Evolutionary conservation across 495 filamentous ascomycete species (phyloP).

Genomic region (Penicillium fimorum): DNA sequence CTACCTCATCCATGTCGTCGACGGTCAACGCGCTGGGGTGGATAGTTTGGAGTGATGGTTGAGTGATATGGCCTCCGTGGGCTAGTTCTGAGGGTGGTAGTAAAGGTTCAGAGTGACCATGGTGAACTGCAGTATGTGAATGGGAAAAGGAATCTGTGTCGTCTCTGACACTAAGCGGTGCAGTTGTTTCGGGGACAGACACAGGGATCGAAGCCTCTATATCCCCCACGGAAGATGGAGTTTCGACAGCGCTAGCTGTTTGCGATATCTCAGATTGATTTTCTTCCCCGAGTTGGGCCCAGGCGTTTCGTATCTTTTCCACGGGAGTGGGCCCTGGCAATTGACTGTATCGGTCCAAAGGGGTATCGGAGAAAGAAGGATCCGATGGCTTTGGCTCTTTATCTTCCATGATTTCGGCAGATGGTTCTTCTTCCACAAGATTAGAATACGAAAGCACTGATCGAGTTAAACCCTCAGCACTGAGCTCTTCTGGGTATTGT

Average conservation of each 20-base stretch:
- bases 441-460: not conserved
- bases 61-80: slow-evolving; percentile 10
- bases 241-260: slow-evolving; percentile 25
- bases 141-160: slow-evolving; percentile 28
- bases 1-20: slow-evolving; percentile 25
- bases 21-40: slow-evolving; percentile 44
- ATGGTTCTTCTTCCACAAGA: not conserved
- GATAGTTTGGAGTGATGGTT: slow-evolving; percentile 37
- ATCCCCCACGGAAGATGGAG: slow-evolving; percentile 45
- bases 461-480: not conserved
- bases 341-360: slow-evolving; percentile 32
- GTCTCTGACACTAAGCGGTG: slow-evolving; percentile 40
- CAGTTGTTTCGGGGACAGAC: slow-evolving; percentile 31
- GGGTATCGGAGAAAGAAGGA: slow-evolving; percentile 4
- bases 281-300: slow-evolving; percentile 25
- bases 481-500: not conserved
- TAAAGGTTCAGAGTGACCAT: slow-evolving; percentile 22
- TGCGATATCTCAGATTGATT: slow-evolving; percentile 8
- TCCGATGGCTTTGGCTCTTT: slow-evolving; percentile 15
- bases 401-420: slow-evolving; percentile 17
- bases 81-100: slow-evolving; percentile 23
- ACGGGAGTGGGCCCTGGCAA: slow-evolving; percentile 29
- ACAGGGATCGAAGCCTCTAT: slow-evolving; percentile 35
- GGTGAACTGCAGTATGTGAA: slow-evolving; percentile 24
- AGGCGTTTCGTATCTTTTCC: slow-evolving; percentile 34